A percentile compares a stretch with the other conserved stretches of the same genome.
These are phyloP conservation scores for Parsonsia alboflavescens DNA, from an alignment of 257 asterid genomes.

Conservation along the genomic window DNA sequence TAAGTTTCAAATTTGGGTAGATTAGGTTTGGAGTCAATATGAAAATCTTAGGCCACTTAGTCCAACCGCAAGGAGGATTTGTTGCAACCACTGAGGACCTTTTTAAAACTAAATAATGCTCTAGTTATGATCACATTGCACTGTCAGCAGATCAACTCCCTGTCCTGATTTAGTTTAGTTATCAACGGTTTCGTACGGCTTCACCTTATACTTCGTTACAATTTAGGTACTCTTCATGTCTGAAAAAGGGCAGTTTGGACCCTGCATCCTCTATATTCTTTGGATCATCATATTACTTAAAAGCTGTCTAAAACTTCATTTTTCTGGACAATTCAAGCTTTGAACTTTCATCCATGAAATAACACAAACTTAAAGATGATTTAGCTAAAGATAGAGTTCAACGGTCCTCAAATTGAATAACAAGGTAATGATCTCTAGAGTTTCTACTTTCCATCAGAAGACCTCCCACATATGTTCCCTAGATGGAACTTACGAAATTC, in stretches of 20 bases:
- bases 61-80: conserved; percentile 2
- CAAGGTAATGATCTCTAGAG: no score
- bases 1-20: neutral
- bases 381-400: no score
- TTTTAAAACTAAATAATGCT: neutral
- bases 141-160: conserved; percentile 3
- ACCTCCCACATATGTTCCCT: no score
- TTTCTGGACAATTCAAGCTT: no score
- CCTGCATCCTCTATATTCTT: no score
- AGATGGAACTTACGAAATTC: neutral
- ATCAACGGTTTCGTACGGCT: neutral
- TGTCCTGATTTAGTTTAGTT: conserved; percentile 2
- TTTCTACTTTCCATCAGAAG: no score
- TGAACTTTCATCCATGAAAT: no score
- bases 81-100: neutral
- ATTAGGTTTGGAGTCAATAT: conserved; percentile 2
- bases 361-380: no score
- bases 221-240: neutral
- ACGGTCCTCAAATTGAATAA: no score
- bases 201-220: neutral
- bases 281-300: no score
- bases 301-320: no score
- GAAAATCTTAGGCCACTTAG: neutral
- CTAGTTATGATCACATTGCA: neutral
- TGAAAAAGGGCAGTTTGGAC: neutral